A percentile compares a stretch with the other conserved stretches of the same genome.
Conservation (phyloP, 2,329 filamentous ascomycete species). For the Colletotrichum agaves region DNA sequence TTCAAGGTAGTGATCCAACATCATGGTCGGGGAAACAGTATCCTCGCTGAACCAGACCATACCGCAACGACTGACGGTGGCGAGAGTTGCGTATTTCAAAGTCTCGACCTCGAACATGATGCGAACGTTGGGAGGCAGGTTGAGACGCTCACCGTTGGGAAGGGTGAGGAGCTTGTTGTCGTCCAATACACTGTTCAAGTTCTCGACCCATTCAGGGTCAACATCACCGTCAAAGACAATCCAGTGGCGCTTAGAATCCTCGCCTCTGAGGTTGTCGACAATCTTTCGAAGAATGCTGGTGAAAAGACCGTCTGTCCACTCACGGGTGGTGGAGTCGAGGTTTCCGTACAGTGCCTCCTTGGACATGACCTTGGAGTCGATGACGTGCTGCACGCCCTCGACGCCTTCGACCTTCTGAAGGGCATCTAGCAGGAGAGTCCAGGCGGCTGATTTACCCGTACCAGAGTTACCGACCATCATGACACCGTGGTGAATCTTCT, state of each 20-base stretch:
- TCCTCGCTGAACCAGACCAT: conserved; percentile 99
- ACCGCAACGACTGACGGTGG: conserved; percentile 98
- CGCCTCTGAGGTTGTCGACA: conserved; percentile 96
- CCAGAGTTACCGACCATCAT: conserved; percentile 99
- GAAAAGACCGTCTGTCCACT: conserved; percentile 99
- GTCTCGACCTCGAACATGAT: conserved; percentile 99
- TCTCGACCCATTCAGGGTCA: conserved; percentile 99
- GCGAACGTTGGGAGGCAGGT: conserved; percentile 91
- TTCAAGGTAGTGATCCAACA: conserved; percentile 91
- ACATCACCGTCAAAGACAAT: conserved; percentile 99
- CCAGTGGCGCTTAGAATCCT: conserved; percentile 97
- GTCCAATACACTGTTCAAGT: conserved; percentile 98
- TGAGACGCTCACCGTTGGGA: conserved; percentile 97
- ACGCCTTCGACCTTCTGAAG: conserved; percentile 90
- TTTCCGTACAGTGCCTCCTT: conserved; percentile 98
- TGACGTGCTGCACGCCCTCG: conserved; percentile 96
- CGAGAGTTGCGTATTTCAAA: conserved; percentile 94
- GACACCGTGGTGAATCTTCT: conserved; percentile 97
- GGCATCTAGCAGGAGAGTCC: conserved; percentile 91
- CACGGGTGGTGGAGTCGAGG: conserved; percentile 93
- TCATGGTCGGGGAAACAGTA: conserved; percentile 91
- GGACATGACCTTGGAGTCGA: conserved; percentile 99
- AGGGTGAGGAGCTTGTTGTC: conserved; percentile 98
- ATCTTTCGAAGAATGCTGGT: conserved; percentile 98
- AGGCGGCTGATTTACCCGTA: conserved; percentile 95